Base-by-base conservation (phyloP, 441 rosid genomes). In the Corymbia calophylla region DNA sequence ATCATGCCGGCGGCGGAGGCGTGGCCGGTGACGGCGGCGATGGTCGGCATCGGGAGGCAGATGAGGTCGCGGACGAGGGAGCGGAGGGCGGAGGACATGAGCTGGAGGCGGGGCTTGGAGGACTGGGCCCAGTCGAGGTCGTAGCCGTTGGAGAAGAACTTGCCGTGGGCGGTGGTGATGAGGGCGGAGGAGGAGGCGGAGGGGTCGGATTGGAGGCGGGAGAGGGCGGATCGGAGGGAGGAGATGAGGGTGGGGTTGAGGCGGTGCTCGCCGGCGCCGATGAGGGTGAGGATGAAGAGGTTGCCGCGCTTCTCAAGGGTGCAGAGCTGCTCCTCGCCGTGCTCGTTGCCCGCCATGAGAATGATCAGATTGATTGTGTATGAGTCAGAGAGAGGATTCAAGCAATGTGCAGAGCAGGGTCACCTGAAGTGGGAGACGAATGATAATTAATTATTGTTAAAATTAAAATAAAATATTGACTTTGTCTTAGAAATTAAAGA, bases 41-140 rank as follows among this genome's bases (percentile, higher is more conserved):
- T 93, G 0, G 97, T 96, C 2, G 95, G 97, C 97, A 96, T 93
- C 2, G 99, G 98, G 29, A 97, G 95, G 23, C 95, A 94, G 90
- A 96, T 92, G 27, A 97, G 89, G 18, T 95, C 95, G 64, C 89
- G 53, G 81, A 95, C 80, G 58, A 96, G 89, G 13, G 92, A 91
- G 13, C 93, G 91, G 62, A 94, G 92, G 85, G 93, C 88, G 5
- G 93, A 87, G 27, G 89, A 73, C 95, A 95, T 92, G 32, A 90
- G 56, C 19, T 77, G 53, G 88, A 66, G 27, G 25, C 90, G 93
- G 55, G 92, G 58, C 1, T 81, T 94, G 62, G 90, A 54, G 23
- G 93, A 60, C 54, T 91, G 86, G 35, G 93, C 94, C 90, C 94
- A 93, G 29, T 91, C 91, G 80, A 97, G 93, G 89, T 96, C 98